phyloP scores from a whole-genome alignment of 2,329 filamentous ascomycete species.

The Cladorrhinum sp. region DNA sequence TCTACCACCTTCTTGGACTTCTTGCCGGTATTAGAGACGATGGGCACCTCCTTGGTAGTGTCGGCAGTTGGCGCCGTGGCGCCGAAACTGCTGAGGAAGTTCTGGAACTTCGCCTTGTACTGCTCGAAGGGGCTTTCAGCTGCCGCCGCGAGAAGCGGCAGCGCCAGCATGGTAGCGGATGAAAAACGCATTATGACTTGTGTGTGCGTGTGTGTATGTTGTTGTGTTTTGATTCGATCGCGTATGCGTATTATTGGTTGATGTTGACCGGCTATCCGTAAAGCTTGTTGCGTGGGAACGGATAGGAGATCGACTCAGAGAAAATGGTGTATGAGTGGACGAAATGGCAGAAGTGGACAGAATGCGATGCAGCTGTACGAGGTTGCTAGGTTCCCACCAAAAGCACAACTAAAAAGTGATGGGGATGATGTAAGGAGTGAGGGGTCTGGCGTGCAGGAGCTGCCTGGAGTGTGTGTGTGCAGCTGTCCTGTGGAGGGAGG shows the following conservation, averaged over 20 bases:
- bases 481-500: background rate
- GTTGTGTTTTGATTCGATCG: slow-evolving; percentile 2
- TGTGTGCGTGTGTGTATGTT: slow-evolving; percentile 23
- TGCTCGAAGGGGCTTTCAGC: slow-evolving; percentile 52
- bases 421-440: slow-evolving; percentile 22
- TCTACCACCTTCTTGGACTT: slow-evolving; percentile 44
- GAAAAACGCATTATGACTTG: slow-evolving; percentile 55
- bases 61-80: slow-evolving; percentile 46
- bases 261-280: background rate
- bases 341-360: background rate
- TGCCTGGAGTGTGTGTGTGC: background rate
- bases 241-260: background rate
- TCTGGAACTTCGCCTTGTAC: slow-evolving; percentile 62
- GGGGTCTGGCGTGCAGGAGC: slow-evolving; percentile 16
- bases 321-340: background rate
- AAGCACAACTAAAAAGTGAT: background rate
- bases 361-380: background rate
- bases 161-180: slow-evolving; percentile 46
- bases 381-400: background rate
- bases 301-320: background rate
- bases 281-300: background rate
- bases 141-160: slow-evolving; percentile 54
- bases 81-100: slow-evolving; percentile 59
- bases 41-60: slow-evolving; percentile 37
- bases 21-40: slow-evolving; percentile 39